These are phyloP conservation scores for Penicillium capsulatum DNA, from an alignment of 2,329 filamentous ascomycete species.

Conservation along the genomic window DNA sequence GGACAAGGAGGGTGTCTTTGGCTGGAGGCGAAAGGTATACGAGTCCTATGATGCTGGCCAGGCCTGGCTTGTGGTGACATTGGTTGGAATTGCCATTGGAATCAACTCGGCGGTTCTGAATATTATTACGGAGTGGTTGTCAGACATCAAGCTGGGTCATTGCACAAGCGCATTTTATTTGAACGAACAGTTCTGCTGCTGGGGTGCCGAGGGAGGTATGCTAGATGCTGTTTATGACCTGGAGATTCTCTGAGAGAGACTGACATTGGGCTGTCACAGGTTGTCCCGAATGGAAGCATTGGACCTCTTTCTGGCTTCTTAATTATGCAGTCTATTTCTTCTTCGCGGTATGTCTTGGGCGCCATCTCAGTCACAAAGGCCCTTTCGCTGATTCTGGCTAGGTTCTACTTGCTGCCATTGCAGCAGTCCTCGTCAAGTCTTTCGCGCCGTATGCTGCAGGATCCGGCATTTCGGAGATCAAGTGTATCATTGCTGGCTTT, in stretches of 20 bases:
- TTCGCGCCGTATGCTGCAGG: constrained; percentile 96
- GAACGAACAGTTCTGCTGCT: constrained; percentile 97
- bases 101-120: constrained; percentile 89
- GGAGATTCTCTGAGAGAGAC: background rate
- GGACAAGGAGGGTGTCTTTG: constrained; percentile 62
- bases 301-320: constrained; percentile 71
- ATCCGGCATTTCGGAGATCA: constrained; percentile 97
- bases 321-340: constrained; percentile 88
- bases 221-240: background rate
- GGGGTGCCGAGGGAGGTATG: constrained; percentile 80
- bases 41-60: constrained; percentile 94
- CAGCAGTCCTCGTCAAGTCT: constrained; percentile 78
- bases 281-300: constrained; percentile 82
- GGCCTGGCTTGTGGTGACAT: constrained; percentile 93
- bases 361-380: background rate
- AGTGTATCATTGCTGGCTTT: constrained; percentile 97
- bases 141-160: constrained; percentile 92
- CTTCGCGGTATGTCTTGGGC: constrained; percentile 61
- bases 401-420: constrained; percentile 74
- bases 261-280: constrained; percentile 46
- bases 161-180: constrained; percentile 95
- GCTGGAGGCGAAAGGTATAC: constrained; percentile 75
- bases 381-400: constrained; percentile 31
- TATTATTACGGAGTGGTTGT: constrained; percentile 94
- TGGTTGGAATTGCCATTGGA: constrained; percentile 87